Percentiles rank a stretch among this genome's conserved stretches.
These are phyloP conservation scores for Westerdykella sp. DNA, from an alignment of 2,329 filamentous ascomycete species.

Conservation along the genomic window DNA sequence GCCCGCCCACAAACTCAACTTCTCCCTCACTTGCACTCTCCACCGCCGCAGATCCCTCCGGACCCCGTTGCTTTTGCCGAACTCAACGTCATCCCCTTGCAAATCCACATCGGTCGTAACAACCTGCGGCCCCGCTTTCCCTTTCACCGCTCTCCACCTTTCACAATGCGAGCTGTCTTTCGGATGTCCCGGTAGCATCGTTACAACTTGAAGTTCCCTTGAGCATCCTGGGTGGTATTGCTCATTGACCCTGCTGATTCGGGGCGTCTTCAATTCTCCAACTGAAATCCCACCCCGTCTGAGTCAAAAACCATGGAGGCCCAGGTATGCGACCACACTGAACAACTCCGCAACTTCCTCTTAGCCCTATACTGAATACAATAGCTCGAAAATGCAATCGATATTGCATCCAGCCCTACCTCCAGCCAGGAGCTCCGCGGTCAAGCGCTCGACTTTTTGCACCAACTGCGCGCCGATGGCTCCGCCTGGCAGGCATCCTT, in stretches of 20 bases:
- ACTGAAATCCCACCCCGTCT: constrained; percentile 14
- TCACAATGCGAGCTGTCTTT: constrained; percentile 27
- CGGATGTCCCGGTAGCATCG: constrained; percentile 34
- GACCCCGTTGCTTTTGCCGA: background rate
- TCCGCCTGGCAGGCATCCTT: constrained; percentile 89
- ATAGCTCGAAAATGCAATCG: constrained; percentile 89
- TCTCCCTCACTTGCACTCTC: background rate
- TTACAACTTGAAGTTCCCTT: constrained; percentile 8
- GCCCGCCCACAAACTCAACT: background rate
- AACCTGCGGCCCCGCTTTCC: constrained; percentile 16
- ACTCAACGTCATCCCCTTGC: background rate
- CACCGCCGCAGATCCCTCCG: background rate
- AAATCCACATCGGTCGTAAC: background rate
- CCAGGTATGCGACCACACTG: constrained; percentile 22
- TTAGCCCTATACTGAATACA: constrained; percentile 3
- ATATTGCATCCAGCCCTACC: constrained; percentile 80
- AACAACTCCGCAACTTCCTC: background rate
- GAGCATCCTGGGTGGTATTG: constrained; percentile 15
- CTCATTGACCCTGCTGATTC: constrained; percentile 6
- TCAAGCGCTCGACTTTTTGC: constrained; percentile 75
- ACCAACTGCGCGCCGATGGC: constrained; percentile 72
- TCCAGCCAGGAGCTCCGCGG: constrained; percentile 67
- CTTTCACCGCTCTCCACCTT: constrained; percentile 33
- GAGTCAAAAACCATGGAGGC: constrained; percentile 34
- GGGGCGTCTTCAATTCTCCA: constrained; percentile 7